These are phyloP conservation scores for Mycosphaerelloides madeirae DNA, from an alignment of 2,329 filamentous ascomycete genomes.

Conservation along the genomic window DNA sequence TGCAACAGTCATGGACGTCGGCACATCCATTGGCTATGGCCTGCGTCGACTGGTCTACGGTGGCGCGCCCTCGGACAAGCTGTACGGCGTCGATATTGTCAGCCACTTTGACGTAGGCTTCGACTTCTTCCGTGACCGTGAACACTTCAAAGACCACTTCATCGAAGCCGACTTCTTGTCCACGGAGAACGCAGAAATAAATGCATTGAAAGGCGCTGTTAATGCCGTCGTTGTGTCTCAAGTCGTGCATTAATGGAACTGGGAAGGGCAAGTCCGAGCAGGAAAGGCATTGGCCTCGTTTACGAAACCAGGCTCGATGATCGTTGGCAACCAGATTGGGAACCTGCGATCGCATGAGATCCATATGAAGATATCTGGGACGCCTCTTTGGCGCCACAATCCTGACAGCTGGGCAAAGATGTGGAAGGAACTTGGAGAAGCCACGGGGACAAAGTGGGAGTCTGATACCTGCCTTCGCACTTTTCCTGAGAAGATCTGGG, in stretches of 20 bases:
- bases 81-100: conserved; percentile 30
- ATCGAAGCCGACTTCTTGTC: conserved; percentile 23
- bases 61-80: conserved; percentile 28
- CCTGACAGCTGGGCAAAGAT: conserved; percentile 31
- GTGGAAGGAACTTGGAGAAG: conserved; percentile 36
- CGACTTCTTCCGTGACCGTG: conserved; percentile 33
- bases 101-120: conserved; percentile 33
- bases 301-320: conserved; percentile 32
- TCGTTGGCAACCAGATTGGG: conserved; percentile 38
- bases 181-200: conserved; percentile 19
- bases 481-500: conserved; percentile 6
- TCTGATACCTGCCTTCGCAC: conserved; percentile 5
- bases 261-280: conserved; percentile 34
- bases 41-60: conserved; percentile 33
- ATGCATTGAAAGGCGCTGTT: conserved; percentile 34
- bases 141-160: conserved; percentile 28
- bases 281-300: conserved; percentile 30
- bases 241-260: conserved; percentile 41
- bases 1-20: conserved; percentile 35
- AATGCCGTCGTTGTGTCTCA: conserved; percentile 38
- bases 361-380: neutral
- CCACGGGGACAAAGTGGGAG: conserved; percentile 35
- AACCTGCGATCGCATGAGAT: conserved; percentile 25
- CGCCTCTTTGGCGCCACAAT: conserved; percentile 33
- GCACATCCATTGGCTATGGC: conserved; percentile 36